These are phyloP conservation scores for Aspergillus pseudonomiae DNA, from an alignment of 2,329 filamentous ascomycete genomes.

Conservation along the genomic window DNA sequence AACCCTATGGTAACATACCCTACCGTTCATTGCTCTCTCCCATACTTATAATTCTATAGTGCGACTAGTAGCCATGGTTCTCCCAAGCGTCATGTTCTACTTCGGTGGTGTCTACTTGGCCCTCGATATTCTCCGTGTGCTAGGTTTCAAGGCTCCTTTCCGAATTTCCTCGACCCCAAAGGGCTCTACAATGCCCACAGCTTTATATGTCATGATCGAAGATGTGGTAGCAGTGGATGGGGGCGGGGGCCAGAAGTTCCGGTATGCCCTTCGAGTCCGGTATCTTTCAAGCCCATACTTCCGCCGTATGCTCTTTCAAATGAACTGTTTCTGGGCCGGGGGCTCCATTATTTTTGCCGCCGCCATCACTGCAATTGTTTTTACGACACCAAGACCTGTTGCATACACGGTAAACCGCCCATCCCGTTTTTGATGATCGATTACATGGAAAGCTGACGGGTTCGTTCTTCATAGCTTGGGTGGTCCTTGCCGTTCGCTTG, in stretches of 20 bases:
- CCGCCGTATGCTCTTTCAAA: slow-evolving; percentile 55
- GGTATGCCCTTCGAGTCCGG: slow-evolving; percentile 53
- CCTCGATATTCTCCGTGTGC: slow-evolving; percentile 46
- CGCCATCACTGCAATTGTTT: slow-evolving; percentile 52
- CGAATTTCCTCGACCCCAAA: slow-evolving; percentile 66
- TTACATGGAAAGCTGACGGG: not conserved
- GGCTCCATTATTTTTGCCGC: slow-evolving; percentile 53
- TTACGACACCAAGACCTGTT: slow-evolving; percentile 51
- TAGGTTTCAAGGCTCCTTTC: slow-evolving; percentile 57
- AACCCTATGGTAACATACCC: slow-evolving; percentile 42
- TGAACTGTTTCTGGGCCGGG: slow-evolving; percentile 62
- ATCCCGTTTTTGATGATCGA: not conserved
- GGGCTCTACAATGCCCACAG: slow-evolving; percentile 61
- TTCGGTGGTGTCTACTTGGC: slow-evolving; percentile 46
- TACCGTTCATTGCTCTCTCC: not conserved
- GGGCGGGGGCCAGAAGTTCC: slow-evolving; percentile 58
- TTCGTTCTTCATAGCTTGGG: slow-evolving; percentile 13
- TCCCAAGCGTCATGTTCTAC: slow-evolving; percentile 51
- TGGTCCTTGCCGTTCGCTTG: slow-evolving; percentile 27
- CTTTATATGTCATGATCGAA: slow-evolving; percentile 67
- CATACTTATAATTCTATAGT: slow-evolving; percentile 29
- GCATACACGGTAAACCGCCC: slow-evolving; percentile 48
- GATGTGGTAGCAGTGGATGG: slow-evolving; percentile 70
- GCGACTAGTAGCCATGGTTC: slow-evolving; percentile 48
- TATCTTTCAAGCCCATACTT: slow-evolving; percentile 60